Evolutionary conservation across 352 stramenopile species (phyloP).

Genomic region (Phytophthora pistaciae): DNA sequence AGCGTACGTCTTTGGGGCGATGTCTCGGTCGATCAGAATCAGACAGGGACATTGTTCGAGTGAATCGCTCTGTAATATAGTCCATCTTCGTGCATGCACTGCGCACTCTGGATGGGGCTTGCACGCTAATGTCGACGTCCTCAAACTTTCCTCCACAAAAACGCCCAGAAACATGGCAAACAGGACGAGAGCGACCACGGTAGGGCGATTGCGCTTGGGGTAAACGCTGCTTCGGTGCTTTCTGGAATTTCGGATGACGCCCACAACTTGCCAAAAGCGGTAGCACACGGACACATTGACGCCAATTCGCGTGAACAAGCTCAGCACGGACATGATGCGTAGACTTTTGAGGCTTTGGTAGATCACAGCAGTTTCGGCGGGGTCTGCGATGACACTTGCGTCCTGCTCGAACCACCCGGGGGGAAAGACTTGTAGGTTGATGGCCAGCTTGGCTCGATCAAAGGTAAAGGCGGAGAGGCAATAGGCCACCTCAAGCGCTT

Average conservation of each 20-base stretch:
- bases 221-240: conserved; percentile 6
- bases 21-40: too few species aligned
- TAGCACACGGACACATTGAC: conserved; percentile 19
- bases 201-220: conserved; percentile 1
- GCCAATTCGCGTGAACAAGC: conserved; percentile 31
- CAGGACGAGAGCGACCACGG: conserved; percentile 12
- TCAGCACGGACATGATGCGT: conserved; percentile 25
- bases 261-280: conserved; percentile 7
- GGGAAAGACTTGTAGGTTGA: conserved; percentile 25
- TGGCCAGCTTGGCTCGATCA: conserved; percentile 23
- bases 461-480: conserved; percentile 36
- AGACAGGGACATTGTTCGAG: too few species aligned
- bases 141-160: conserved; percentile 16
- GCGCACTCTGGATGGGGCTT: neutral
- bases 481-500: too few species aligned
- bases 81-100: conserved; percentile 5
- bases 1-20: too few species aligned
- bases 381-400: conserved; percentile 2
- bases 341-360: conserved; percentile 27
- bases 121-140: neutral
- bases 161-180: conserved; percentile 6
- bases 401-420: conserved; percentile 1
- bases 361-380: conserved; percentile 7
- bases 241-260: neutral
- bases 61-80: neutral